phyloP scores from a whole-genome alignment of 192 early-diverging fungal genomes.

The Coemansia sp. region DNA sequence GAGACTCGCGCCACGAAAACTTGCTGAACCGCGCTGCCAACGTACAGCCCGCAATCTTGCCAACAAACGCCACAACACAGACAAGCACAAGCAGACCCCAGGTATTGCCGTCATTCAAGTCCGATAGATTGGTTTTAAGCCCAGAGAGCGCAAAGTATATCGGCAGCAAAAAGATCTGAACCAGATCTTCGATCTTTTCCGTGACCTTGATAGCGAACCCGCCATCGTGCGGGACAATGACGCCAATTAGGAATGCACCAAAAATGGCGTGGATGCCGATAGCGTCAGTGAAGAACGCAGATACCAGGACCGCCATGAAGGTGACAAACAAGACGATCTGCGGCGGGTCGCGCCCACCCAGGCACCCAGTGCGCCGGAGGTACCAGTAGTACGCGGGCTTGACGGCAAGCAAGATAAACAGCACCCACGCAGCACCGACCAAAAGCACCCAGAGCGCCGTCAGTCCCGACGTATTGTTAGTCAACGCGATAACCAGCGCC shows the following conservation, averaged over 20 bases:
- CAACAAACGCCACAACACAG: conserved; percentile 75
- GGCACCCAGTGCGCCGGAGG: conserved; percentile 38
- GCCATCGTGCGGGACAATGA: conserved; percentile 86
- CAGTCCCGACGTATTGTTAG: conserved; percentile 73
- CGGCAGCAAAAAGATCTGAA: conserved; percentile 85
- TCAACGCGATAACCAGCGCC: conserved; percentile 83
- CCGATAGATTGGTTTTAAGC: conserved; percentile 82
- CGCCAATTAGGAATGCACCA: conserved; percentile 87
- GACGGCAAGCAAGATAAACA: conserved; percentile 71
- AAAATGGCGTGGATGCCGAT: conserved; percentile 95
- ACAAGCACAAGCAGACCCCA: conserved; percentile 83
- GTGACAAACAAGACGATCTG: conserved; percentile 69
- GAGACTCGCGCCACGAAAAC: conserved; percentile 81
- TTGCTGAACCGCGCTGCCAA: conserved; percentile 67
- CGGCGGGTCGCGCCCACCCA: conserved; percentile 39
- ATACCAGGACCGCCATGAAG: conserved; percentile 70
- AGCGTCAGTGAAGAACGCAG: conserved; percentile 80
- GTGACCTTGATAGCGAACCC: conserved; percentile 86
- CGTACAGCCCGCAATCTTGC: conserved; percentile 86
- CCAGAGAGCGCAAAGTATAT: conserved; percentile 95
- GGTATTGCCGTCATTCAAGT: conserved; percentile 67
- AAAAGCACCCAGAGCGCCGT: conserved; percentile 85
- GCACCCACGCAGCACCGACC: conserved; percentile 64
- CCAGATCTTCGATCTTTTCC: conserved; percentile 92
- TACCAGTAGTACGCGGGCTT: conserved; percentile 62